Evolutionary conservation across 495 filamentous ascomycete genomes (phyloP).

Genomic region (Hypoxylon cercidicola): DNA sequence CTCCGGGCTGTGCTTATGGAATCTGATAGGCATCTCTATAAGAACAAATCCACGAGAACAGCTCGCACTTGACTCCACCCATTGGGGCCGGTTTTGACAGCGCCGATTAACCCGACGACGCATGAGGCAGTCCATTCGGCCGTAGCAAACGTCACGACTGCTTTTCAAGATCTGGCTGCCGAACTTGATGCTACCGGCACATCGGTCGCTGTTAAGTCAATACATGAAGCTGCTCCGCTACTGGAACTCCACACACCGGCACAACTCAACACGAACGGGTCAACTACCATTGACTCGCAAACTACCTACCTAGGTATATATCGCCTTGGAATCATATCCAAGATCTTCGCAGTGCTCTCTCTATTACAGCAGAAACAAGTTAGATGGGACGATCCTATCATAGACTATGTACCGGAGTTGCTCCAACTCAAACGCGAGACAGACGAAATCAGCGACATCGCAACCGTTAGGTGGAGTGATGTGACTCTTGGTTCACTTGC

Average conservation of each 20-base stretch:
- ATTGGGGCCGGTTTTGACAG: constrained; percentile 47
- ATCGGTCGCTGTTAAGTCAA: constrained; percentile 50
- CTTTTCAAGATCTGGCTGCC: constrained; percentile 32
- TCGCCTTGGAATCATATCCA: constrained; percentile 62
- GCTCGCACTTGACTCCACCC: constrained; percentile 36
- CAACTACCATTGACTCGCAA: constrained; percentile 51
- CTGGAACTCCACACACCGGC: constrained; percentile 50
- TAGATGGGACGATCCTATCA: constrained; percentile 58
- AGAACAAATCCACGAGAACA: not conserved
- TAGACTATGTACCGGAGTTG: constrained; percentile 57
- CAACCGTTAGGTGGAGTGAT: constrained; percentile 49
- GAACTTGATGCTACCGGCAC: constrained; percentile 44
- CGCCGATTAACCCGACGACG: constrained; percentile 37
- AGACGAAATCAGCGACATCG: constrained; percentile 40
- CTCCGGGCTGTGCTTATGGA: constrained; percentile 1
- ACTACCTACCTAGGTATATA: too few species aligned
- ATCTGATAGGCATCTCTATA: constrained; percentile 12
- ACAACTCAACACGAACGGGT: constrained; percentile 40
- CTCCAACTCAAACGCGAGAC: constrained; percentile 41
- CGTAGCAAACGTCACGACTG: constrained; percentile 12
- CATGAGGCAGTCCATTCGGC: constrained; percentile 35
- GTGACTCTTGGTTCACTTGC: constrained; percentile 52
- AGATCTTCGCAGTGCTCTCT: constrained; percentile 60
- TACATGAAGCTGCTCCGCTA: constrained; percentile 47
- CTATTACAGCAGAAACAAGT: constrained; percentile 50